Conservation (phyloP, 495 filamentous ascomycete species). For the Beverwykella pulmonaria region DNA sequence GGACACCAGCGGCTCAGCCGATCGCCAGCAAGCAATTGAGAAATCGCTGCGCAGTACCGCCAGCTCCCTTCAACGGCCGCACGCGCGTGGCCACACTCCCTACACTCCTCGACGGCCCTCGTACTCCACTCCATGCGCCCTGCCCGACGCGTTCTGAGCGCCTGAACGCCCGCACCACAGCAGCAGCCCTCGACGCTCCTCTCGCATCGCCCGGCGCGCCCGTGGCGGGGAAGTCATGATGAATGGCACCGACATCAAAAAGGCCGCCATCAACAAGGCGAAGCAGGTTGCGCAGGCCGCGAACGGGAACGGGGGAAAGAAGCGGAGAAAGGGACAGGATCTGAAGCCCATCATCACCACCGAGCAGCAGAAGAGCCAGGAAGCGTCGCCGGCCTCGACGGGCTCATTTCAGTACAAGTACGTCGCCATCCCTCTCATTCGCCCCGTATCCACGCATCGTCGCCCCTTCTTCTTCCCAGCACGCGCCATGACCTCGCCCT, state of each 20-base stretch:
- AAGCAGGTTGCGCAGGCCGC: constrained; percentile 60
- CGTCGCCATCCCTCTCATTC: constrained; percentile 4
- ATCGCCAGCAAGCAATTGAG: constrained; percentile 38
- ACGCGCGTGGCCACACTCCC: constrained; percentile 9
- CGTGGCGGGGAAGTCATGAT: constrained; percentile 53
- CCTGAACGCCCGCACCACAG: constrained; percentile 14
- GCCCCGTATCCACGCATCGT: background rate
- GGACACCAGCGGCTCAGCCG: constrained; percentile 37
- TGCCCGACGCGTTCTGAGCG: constrained; percentile 29
- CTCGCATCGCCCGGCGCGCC: constrained; percentile 3
- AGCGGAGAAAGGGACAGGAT: constrained; percentile 49
- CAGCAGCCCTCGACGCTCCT: constrained; percentile 14
- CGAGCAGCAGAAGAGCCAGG: constrained; percentile 46
- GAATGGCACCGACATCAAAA: constrained; percentile 74
- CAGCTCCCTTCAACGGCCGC: constrained; percentile 17
- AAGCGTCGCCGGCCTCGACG: constrained; percentile 42
- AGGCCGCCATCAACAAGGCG: constrained; percentile 75
- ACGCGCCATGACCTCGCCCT: background rate
- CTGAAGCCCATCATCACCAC: constrained; percentile 50
- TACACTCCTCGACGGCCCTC: background rate
- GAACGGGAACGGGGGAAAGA: constrained; percentile 48
- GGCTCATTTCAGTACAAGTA: constrained; percentile 39
- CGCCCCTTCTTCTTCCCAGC: background rate
- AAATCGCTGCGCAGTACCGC: constrained; percentile 27
- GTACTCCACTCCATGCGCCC: constrained; percentile 14